Conservation (phyloP, 306 rosid species). For the Dalbergia cultrata region DNA sequence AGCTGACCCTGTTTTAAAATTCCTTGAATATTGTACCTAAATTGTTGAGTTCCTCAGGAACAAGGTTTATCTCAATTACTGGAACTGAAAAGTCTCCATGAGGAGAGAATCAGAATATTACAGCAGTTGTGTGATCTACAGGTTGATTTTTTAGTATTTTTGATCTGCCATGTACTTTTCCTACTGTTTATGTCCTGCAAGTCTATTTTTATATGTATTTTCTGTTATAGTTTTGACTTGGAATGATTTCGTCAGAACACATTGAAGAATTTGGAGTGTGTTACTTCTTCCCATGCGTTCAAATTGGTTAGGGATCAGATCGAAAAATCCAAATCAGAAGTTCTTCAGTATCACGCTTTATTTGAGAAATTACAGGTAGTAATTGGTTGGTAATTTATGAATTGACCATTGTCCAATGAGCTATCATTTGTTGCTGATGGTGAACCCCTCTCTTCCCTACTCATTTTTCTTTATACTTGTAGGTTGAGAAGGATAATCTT, state of each 20-base stretch:
- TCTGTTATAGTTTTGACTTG: constrained; percentile 39
- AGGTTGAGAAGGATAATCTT: constrained; percentile 96
- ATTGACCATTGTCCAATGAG: constrained; percentile 37
- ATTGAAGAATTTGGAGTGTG: constrained; percentile 75
- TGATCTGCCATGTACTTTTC: neutral
- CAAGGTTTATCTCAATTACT: constrained; percentile 68
- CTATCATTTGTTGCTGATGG: constrained; percentile 45
- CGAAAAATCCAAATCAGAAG: constrained; percentile 77
- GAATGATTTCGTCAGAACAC: constrained; percentile 67
- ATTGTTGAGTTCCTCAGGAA: constrained; percentile 63
- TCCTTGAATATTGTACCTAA: constrained; percentile 33
- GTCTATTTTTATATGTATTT: constrained; percentile 5
- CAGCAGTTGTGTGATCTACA: constrained; percentile 76
- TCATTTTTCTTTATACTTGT: constrained; percentile 43
- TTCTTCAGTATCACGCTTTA: constrained; percentile 69
- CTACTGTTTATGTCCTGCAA: constrained; percentile 7
- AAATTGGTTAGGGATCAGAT: constrained; percentile 80
- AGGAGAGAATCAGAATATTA: constrained; percentile 78
- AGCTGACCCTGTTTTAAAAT: constrained; percentile 7
- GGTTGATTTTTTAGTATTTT: constrained; percentile 61
- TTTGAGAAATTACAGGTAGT: constrained; percentile 97
- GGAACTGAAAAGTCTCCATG: constrained; percentile 79
- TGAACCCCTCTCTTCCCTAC: constrained; percentile 11
- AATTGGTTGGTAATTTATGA: constrained; percentile 85
- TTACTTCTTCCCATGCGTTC: constrained; percentile 75